phyloP scores from a whole-genome alignment of 805 yeast species.

The Yamadazyma phyllophila region DNA sequence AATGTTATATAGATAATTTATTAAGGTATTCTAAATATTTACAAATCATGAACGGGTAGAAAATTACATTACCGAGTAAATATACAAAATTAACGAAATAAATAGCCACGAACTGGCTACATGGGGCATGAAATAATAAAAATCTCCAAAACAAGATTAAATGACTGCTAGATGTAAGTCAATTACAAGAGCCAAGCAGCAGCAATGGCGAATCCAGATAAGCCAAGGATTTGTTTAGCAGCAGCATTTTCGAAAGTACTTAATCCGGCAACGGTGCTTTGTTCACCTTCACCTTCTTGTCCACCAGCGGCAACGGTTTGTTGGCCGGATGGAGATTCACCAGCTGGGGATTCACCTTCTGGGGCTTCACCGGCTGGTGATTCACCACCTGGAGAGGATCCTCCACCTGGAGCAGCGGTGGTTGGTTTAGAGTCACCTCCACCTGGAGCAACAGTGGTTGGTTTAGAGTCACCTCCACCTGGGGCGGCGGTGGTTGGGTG shows the following conservation, averaged over 20 bases:
- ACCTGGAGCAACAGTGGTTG: neutral
- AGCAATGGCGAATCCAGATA: constrained; percentile 11
- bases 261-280: constrained; percentile 7
- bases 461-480: neutral
- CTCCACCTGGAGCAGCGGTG: neutral
- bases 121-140: neutral
- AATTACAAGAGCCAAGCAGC: constrained; percentile 10
- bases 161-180: neutral
- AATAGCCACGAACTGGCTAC: neutral
- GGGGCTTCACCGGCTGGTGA: neutral
- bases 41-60: neutral
- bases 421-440: no score
- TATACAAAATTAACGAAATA: neutral
- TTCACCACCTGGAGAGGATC: neutral
- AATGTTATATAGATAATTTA: neutral
- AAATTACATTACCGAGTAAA: neutral
- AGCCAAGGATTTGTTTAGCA: constrained; percentile 7
- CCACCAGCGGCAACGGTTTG: neutral
- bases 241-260: constrained; percentile 11
- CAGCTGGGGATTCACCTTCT: neutral
- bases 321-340: neutral
- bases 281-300: neutral
- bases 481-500: neutral
- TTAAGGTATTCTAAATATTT: neutral
- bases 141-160: neutral